A percentile compares a stretch with the other conserved stretches of the same genome.
Conservation (phyloP, 129 eudicot species). For the Chrysanthemum makinoi region DNA sequence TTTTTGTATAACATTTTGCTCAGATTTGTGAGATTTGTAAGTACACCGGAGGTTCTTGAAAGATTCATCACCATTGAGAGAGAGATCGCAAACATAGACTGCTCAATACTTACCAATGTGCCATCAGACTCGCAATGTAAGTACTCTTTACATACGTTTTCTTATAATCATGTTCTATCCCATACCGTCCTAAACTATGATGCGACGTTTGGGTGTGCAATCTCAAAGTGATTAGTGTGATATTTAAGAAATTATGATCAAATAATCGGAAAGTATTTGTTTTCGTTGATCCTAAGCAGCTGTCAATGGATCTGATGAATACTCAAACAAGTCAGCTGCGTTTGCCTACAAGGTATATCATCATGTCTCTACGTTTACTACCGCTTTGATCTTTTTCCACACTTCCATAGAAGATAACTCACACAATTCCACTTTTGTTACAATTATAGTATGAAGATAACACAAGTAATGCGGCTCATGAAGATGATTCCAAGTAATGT, state of each 20-base stretch:
- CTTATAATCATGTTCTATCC: not conserved
- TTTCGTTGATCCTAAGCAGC: not conserved
- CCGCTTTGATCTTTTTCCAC: no score
- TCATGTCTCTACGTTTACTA: constrained; percentile 8
- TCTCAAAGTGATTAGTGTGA: constrained; percentile 12
- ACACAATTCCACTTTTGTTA: constrained; percentile 21
- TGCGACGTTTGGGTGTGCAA: not conserved
- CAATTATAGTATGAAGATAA: constrained; percentile 39
- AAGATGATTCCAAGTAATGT: constrained; percentile 70
- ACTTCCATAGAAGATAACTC: constrained; percentile 23
- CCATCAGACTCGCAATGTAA: constrained; percentile 44
- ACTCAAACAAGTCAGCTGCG: constrained; percentile 32
- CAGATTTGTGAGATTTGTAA: constrained; percentile 87
- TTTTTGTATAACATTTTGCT: no score
- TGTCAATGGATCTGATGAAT: constrained; percentile 34
- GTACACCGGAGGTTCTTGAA: constrained; percentile 90
- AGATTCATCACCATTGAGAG: constrained; percentile 63
- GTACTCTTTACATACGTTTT: constrained; percentile 14
- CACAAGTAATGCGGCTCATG: constrained; percentile 37
- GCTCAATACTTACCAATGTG: constrained; percentile 44
- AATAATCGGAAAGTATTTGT: not conserved
- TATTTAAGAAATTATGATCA: not conserved
- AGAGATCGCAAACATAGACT: constrained; percentile 70
- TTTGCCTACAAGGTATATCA: constrained; percentile 42
- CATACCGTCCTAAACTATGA: no score